Evolutionary conservation across 768 basidiomycete species (phyloP).

Genomic region (Coprinopsis sp.): DNA sequence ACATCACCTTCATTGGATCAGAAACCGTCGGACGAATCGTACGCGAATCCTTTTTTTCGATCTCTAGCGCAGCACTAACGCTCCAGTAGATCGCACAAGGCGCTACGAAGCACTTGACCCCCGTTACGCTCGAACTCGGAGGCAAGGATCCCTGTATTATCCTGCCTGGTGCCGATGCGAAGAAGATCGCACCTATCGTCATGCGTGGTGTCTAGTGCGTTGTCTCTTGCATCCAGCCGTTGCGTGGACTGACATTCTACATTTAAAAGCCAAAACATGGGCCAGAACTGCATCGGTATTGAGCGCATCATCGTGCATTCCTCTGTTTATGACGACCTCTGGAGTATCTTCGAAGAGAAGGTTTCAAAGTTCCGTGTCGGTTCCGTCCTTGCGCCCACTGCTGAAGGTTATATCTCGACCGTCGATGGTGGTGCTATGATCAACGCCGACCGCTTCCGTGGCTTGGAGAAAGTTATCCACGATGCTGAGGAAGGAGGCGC

Average conservation of each 20-base stretch:
- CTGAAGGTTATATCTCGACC: conserved; percentile 64
- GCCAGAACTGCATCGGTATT: conserved; percentile 97
- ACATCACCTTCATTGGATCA: conserved; percentile 93
- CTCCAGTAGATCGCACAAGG: conserved; percentile 64
- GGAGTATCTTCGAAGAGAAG: conserved; percentile 58
- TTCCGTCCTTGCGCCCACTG: conserved; percentile 61
- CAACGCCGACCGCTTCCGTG: conserved; percentile 61
- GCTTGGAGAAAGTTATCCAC: conserved; percentile 63
- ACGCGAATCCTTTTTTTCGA: conserved; percentile 10
- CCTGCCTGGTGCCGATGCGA: conserved; percentile 77
- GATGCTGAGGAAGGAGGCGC: conserved; percentile 71
- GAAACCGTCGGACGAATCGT: conserved; percentile 75
- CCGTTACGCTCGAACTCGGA: conserved; percentile 90
- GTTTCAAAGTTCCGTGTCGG: conserved; percentile 70
- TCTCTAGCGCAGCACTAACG: not conserved
- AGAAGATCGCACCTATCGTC: conserved; percentile 76
- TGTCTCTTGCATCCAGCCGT: not conserved
- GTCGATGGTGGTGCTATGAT: conserved; percentile 92
- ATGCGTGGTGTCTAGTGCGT: conserved; percentile 91
- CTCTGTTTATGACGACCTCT: conserved; percentile 72
- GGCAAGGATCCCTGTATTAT: conserved; percentile 94
- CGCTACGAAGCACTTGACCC: conserved; percentile 83
- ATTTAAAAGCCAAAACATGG: conserved; percentile 71
- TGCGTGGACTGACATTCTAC: not conserved
- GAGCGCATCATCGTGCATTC: conserved; percentile 87